Percentiles rank a stretch among this genome's conserved stretches.
Conservation (phyloP, 2,329 filamentous ascomycete species). For the Aspergillus sp. region DNA sequence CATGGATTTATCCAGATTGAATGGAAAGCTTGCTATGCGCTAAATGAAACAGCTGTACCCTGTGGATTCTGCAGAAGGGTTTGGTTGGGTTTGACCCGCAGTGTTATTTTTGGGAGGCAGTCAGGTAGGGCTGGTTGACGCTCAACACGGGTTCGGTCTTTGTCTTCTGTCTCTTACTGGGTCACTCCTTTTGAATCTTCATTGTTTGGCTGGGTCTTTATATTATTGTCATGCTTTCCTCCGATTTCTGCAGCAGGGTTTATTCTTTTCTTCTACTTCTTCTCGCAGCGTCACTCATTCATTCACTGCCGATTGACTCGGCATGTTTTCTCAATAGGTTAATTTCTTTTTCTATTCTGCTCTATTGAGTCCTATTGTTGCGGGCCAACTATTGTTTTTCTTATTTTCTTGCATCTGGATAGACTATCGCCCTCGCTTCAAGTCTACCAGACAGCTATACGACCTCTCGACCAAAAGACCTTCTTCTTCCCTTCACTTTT, state of each 20-base stretch:
- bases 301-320: slow-evolving; percentile 11
- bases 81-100: neutral
- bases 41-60: neutral
- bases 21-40: neutral
- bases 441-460: neutral
- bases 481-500: neutral
- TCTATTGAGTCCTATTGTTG: slow-evolving; percentile 7
- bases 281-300: slow-evolving; percentile 1
- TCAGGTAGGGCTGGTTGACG: neutral
- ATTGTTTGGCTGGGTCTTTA: no score
- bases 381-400: slow-evolving; percentile 9
- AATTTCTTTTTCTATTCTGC: neutral
- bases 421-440: neutral
- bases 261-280: slow-evolving; percentile 1
- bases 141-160: neutral
- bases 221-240: neutral
- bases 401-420: slow-evolving; percentile 1
- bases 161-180: neutral
- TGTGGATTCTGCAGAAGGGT: neutral
- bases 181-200: no score
- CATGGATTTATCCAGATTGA: no score
- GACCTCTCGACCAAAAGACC: neutral
- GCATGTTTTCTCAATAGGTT: slow-evolving; percentile 9
- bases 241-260: neutral
- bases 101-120: neutral